These are phyloP conservation scores for Rhodotorula sp. DNA, from an alignment of 1,284 basidiomycete genomes.

Conservation along the genomic window DNA sequence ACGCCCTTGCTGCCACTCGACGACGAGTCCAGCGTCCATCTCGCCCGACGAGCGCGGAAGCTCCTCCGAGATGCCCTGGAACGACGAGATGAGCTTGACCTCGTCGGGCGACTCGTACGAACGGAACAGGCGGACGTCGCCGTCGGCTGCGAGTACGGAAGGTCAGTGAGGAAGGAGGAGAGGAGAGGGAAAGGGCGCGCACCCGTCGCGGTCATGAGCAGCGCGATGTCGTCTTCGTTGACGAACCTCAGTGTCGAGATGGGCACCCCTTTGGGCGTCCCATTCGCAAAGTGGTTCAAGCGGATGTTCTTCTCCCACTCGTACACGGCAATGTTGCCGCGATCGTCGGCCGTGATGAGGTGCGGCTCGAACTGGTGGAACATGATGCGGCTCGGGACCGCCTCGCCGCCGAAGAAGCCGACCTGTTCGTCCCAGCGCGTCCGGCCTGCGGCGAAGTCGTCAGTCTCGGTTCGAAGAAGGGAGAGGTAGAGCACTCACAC, in stretches of 20 bases:
- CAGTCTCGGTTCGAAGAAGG: neutral
- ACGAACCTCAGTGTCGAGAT: conserved; percentile 92
- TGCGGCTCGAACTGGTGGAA: conserved; percentile 94
- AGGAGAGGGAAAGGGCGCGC: conserved; percentile 30
- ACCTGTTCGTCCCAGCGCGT: conserved; percentile 79
- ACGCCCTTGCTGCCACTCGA: conserved; percentile 90
- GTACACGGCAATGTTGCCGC: conserved; percentile 88
- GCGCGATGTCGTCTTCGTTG: conserved; percentile 91
- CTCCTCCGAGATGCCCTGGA: conserved; percentile 83
- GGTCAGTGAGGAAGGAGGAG: neutral
- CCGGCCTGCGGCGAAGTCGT: conserved; percentile 50
- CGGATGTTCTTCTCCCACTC: conserved; percentile 85
- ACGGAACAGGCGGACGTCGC: conserved; percentile 85
- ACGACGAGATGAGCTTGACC: conserved; percentile 85
- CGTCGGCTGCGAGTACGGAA: conserved; percentile 66
- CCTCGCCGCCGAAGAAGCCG: conserved; percentile 68
- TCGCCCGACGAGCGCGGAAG: conserved; percentile 59
- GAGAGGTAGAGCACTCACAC: conserved; percentile 56
- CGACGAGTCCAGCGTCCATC: conserved; percentile 78
- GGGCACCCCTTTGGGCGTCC: conserved; percentile 62
- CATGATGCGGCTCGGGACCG: conserved; percentile 70
- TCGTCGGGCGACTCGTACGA: conserved; percentile 66
- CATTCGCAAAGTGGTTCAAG: conserved; percentile 83
- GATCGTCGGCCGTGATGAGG: conserved; percentile 80
- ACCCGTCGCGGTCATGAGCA: conserved; percentile 87